phyloP scores from a whole-genome alignment of 31 red algal species.

The Porphyra umbilicalis region DNA sequence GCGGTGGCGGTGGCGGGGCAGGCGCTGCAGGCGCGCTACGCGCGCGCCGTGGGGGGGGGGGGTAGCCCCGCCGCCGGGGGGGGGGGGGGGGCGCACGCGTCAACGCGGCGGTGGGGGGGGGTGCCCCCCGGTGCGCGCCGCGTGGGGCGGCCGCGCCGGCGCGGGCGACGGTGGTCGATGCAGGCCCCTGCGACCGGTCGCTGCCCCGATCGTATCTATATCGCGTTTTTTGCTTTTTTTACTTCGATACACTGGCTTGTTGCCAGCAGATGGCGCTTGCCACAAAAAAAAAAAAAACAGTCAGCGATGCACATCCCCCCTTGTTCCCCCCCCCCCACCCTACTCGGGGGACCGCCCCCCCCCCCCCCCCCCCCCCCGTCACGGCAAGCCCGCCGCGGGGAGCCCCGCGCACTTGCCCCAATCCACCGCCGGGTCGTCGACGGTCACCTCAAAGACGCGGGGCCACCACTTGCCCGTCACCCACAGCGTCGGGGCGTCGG shows the following conservation, averaged over 20 bases:
- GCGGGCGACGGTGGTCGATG: too few species aligned
- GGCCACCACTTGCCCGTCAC: constrained; percentile 69
- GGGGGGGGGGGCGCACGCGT: too few species aligned
- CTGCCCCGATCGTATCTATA: too few species aligned
- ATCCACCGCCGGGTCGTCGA: constrained; percentile 42
- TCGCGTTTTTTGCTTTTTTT: too few species aligned
- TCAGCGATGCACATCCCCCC: neutral
- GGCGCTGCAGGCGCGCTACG: neutral
- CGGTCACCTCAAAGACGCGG: constrained; percentile 37
- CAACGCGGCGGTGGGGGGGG: too few species aligned
- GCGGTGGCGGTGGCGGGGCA: neutral
- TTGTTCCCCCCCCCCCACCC: neutral
- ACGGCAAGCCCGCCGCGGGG: neutral
- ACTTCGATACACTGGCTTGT: too few species aligned
- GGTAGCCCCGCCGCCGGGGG: too few species aligned
- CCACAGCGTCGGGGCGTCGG: constrained; percentile 12
- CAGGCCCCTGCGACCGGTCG: too few species aligned
- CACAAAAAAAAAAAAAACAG: neutral
- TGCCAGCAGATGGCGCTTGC: too few species aligned
- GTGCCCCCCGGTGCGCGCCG: too few species aligned
- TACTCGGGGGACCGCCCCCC: neutral
- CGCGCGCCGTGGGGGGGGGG: neutral
- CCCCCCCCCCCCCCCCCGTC: neutral
- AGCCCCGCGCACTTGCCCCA: constrained; percentile 15
- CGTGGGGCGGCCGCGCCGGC: too few species aligned